phyloP scores from a whole-genome alignment of 1,284 basidiomycete species.

The Tranzscheliella williamsii region DNA sequence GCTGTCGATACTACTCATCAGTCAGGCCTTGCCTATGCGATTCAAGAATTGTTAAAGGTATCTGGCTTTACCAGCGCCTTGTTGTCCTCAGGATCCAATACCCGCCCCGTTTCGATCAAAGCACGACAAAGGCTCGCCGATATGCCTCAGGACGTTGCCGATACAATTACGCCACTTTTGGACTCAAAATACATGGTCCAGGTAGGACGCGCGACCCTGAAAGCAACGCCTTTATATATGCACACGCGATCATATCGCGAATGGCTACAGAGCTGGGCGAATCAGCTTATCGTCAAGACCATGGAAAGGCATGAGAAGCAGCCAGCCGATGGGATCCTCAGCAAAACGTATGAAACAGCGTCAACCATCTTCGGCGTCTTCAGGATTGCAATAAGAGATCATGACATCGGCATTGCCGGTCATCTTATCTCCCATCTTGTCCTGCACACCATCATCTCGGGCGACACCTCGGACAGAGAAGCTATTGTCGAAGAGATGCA shows the following conservation, averaged over 20 bases:
- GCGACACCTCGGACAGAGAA: conserved; percentile 66
- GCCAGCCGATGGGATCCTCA: conserved; percentile 27
- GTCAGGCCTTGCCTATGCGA: conserved; percentile 82
- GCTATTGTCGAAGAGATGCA: conserved; percentile 78
- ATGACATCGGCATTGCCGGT: conserved; percentile 87
- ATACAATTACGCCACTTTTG: conserved; percentile 81
- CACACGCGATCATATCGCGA: conserved; percentile 81
- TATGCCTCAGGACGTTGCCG: conserved; percentile 80
- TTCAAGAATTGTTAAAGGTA: conserved; percentile 87
- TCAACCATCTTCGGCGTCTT: conserved; percentile 78
- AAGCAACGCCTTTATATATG: conserved; percentile 68
- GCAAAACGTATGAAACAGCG: conserved; percentile 46
- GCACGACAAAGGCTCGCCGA: conserved; percentile 71
- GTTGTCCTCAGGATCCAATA: conserved; percentile 61
- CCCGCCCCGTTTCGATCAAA: conserved; percentile 66
- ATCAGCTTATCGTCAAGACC: conserved; percentile 72
- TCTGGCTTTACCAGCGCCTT: conserved; percentile 81
- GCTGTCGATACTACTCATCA: conserved; percentile 94
- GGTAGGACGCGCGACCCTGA: conserved; percentile 23
- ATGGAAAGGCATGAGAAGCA: conserved; percentile 14
- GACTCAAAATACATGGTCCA: conserved; percentile 54
- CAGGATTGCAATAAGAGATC: conserved; percentile 76
- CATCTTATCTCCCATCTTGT: conserved; percentile 90
- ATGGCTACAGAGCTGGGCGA: conserved; percentile 91
- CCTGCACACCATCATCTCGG: conserved; percentile 81